Percentiles rank a stretch among this genome's conserved stretches.
These are phyloP conservation scores for Pneumocystis wakefieldiae DNA, from an alignment of 1,139 yeast genomes.

Conservation along the genomic window DNA sequence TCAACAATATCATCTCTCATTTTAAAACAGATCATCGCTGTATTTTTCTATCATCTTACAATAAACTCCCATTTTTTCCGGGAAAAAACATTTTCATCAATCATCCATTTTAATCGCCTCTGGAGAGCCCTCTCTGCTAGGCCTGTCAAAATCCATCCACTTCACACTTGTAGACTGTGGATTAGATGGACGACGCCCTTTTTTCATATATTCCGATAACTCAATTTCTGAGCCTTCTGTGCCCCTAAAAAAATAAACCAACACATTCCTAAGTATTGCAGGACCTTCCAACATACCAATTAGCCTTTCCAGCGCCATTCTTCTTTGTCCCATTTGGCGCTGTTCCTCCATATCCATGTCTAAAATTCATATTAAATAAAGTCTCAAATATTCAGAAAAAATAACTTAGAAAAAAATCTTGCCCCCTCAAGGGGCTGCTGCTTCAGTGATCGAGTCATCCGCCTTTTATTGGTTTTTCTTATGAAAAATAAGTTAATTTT, in stretches of 20 bases:
- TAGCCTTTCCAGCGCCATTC: constrained; percentile 2
- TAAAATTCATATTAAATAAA: background rate
- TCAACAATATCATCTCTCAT: too few relatives aligned
- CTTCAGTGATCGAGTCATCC: background rate
- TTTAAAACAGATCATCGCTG: too few relatives aligned
- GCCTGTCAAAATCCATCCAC: background rate
- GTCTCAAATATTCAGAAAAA: background rate
- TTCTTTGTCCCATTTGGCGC: background rate
- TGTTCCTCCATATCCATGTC: background rate
- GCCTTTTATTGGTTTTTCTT: background rate
- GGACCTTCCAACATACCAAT: background rate
- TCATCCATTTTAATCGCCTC: background rate
- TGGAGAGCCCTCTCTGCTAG: background rate
- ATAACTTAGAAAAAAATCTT: background rate
- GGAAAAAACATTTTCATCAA: background rate
- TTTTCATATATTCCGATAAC: background rate
- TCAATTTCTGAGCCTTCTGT: background rate
- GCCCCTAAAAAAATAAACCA: background rate
- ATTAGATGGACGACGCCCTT: background rate
- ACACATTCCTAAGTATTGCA: background rate
- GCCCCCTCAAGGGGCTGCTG: background rate
- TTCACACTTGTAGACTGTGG: background rate
- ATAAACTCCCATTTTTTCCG: too few relatives aligned
- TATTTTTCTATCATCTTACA: too few relatives aligned
- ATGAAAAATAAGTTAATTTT: background rate